Base-by-base conservation (phyloP, 176 grass and related monocot genomes). In the Lolium perenne region DNA sequence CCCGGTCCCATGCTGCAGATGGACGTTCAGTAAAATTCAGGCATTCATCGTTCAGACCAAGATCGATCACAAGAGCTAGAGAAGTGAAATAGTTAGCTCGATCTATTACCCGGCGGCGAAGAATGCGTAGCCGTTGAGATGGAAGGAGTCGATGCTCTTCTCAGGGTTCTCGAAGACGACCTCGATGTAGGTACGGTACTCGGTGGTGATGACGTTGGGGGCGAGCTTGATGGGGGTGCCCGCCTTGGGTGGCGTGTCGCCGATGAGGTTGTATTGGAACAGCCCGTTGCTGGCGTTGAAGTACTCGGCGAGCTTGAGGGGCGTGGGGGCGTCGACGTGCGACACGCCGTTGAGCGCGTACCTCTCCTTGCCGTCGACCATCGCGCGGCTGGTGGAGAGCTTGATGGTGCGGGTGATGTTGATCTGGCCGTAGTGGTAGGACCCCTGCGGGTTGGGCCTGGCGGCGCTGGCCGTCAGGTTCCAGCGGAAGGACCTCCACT, bases 361-460 rank as follows among this genome's bases (percentile, higher is more conserved):
- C 20, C 88, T 82, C 70, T 74, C 84, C 90, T 95, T 98, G 55
- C 96, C 90, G 54, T 86, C 79, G 17, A 92, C 86, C 78, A 82
- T 83, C 25, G 38, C 84, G 29, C 60, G 84, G 50, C 74, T 32
- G 50, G 67, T 86, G 49, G 40, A 62, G 71, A 98, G 86, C 90
- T 77, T 92, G 91, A 98, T 98, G 84, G 96, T 98, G 74, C 96
- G 93, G 11, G 96, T 92, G 80, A 95, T 95, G 83, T 92, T 91
- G 81, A 98, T 98, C 91, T 90, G 89, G 2, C 96, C 96, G 86
- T 98, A 98, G 90, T 98, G 96, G 81, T 98, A 98, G 0, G 96
- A 98, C 0, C 96, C 96, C 92, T 98, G 96, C 29, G 96, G 96
- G 81, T 98, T 98, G 74, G 96, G 96, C 18, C 96, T 80, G 29